phyloP scores from a whole-genome alignment of 495 filamentous ascomycete genomes.

The Penicillium silybi region DNA sequence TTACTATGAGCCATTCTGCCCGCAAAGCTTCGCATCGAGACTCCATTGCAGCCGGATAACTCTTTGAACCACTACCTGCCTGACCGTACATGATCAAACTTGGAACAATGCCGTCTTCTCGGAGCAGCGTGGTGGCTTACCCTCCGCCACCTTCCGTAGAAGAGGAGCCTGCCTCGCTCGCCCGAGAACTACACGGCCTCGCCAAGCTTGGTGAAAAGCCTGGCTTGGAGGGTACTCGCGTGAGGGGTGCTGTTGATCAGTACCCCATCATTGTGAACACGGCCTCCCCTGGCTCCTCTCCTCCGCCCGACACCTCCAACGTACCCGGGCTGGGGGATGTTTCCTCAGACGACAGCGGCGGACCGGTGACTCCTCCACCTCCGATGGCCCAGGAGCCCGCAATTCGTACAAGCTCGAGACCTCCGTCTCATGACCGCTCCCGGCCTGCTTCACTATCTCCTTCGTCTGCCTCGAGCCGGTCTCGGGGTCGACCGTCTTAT shows the following conservation, averaged over 20 bases:
- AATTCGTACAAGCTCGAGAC: slow-evolving; percentile 8
- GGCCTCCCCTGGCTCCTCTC: slow-evolving; percentile 18
- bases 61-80: neutral
- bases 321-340: slow-evolving; percentile 18
- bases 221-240: slow-evolving; percentile 35
- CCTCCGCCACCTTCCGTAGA: slow-evolving; percentile 44
- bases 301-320: slow-evolving; percentile 7
- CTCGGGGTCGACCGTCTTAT: slow-evolving; percentile 9
- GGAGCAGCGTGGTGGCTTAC: slow-evolving; percentile 17
- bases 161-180: slow-evolving; percentile 40
- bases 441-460: slow-evolving; percentile 3
- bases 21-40: slow-evolving; percentile 9
- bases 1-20: slow-evolving; percentile 23
- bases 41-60: slow-evolving; percentile 20
- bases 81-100: slow-evolving; percentile 11
- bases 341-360: slow-evolving; percentile 38
- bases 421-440: neutral
- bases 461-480: slow-evolving; percentile 11
- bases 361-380: slow-evolving; percentile 32
- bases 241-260: slow-evolving; percentile 45
- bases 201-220: slow-evolving; percentile 31
- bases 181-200: slow-evolving; percentile 37
- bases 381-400: slow-evolving; percentile 15
- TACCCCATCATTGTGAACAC: slow-evolving; percentile 38
- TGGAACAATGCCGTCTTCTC: slow-evolving; percentile 26